phyloP scores from a whole-genome alignment of 225 moss, liverwort and hornwort species.

The Sphagnum contortum region DNA sequence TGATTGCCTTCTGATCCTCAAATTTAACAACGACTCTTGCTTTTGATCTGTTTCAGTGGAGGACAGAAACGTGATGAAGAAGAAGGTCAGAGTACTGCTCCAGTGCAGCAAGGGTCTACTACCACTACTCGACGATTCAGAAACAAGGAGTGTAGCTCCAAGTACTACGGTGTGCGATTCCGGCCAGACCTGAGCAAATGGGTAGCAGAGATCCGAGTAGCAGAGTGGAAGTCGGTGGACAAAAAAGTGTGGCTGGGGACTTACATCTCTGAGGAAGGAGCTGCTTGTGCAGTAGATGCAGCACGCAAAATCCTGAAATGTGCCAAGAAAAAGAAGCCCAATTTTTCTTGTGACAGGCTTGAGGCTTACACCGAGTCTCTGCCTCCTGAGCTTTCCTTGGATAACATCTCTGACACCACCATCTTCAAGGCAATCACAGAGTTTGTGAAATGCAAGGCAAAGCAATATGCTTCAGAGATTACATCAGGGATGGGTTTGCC shows the following conservation, averaged over 20 bases:
- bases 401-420: neutral
- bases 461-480: slow-evolving; percentile 2
- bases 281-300: slow-evolving; percentile 7
- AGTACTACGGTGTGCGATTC: slow-evolving; percentile 5
- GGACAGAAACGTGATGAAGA: too few species aligned
- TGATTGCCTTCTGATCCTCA: too few species aligned
- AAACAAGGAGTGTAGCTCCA: neutral
- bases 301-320: slow-evolving; percentile 8
- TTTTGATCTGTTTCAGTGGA: too few species aligned
- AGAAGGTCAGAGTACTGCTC: too few species aligned
- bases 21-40: too few species aligned
- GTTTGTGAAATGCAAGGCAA: slow-evolving; percentile 7
- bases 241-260: slow-evolving; percentile 11
- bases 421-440: slow-evolving; percentile 3
- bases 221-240: slow-evolving; percentile 1
- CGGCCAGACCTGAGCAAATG: slow-evolving; percentile 7
- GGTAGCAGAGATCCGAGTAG: slow-evolving; percentile 8
- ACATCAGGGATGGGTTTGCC: too few species aligned
- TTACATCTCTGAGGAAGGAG: slow-evolving; percentile 2
- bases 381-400: neutral
- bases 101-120: too few species aligned
- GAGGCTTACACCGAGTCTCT: neutral
- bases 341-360: slow-evolving; percentile 1
- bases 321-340: slow-evolving; percentile 1
- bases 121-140: too few species aligned